phyloP scores from a whole-genome alignment of 2,329 filamentous ascomycete species.

The Calonectria pseudoreteaudii region DNA sequence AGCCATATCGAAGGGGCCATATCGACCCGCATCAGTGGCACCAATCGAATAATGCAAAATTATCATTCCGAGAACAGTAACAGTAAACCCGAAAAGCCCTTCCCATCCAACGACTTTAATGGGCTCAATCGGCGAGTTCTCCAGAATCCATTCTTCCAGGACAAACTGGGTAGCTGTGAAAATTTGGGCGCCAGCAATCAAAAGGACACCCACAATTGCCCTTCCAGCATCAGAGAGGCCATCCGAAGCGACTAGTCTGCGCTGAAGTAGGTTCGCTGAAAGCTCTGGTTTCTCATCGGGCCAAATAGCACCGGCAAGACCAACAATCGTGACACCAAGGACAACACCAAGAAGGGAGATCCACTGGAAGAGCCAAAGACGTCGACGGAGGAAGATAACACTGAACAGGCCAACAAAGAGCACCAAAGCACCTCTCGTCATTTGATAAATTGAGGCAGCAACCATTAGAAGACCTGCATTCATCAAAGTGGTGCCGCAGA shows the following conservation, averaged over 20 bases:
- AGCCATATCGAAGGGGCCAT: slow-evolving; percentile 90
- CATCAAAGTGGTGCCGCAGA: slow-evolving; percentile 95
- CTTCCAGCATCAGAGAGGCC: slow-evolving; percentile 49
- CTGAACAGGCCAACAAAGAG: slow-evolving; percentile 97
- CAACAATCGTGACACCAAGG: slow-evolving; percentile 87
- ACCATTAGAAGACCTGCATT: slow-evolving; percentile 95
- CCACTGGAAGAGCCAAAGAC: slow-evolving; percentile 92
- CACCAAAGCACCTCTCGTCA: slow-evolving; percentile 95
- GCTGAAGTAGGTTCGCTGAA: slow-evolving; percentile 44
- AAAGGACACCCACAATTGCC: slow-evolving; percentile 84
- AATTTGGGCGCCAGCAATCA: slow-evolving; percentile 95
- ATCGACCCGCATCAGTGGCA: slow-evolving; percentile 75
- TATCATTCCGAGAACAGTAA: slow-evolving; percentile 84
- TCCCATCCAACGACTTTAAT: slow-evolving; percentile 97
- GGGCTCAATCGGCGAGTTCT: slow-evolving; percentile 75
- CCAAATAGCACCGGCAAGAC: slow-evolving; percentile 86
- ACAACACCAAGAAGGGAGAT: slow-evolving; percentile 88
- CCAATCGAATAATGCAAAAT: slow-evolving; percentile 84
- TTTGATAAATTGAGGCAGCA: slow-evolving; percentile 96
- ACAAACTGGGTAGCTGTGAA: slow-evolving; percentile 98
- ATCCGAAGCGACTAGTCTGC: slow-evolving; percentile 55
- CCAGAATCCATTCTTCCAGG: slow-evolving; percentile 91
- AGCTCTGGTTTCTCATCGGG: slow-evolving; percentile 69
- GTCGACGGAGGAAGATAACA: slow-evolving; percentile 86
- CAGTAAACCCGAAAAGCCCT: slow-evolving; percentile 87